phyloP scores from a whole-genome alignment of 1,284 basidiomycete genomes.

The Psilocybe mexicana region DNA sequence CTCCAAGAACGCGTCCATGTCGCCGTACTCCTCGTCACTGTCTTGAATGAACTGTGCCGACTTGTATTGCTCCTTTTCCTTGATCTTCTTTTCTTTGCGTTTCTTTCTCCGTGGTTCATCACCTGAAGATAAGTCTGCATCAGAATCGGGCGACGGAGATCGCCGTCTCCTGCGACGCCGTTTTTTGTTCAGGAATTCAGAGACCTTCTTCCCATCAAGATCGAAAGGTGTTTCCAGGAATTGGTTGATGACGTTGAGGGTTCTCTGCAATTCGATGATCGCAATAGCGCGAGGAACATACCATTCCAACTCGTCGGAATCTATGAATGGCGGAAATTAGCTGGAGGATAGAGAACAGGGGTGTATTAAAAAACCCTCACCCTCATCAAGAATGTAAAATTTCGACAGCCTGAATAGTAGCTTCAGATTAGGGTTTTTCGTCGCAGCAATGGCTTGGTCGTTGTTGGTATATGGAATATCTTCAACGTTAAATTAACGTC shows the following conservation, averaged over 20 bases:
- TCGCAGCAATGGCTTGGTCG: constrained; percentile 73
- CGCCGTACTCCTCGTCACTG: constrained; percentile 79
- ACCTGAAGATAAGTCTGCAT: constrained; percentile 38
- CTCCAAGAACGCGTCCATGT: constrained; percentile 78
- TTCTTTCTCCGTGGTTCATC: constrained; percentile 47
- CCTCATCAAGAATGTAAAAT: constrained; percentile 63
- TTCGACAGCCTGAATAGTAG: constrained; percentile 76
- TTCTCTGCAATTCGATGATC: constrained; percentile 63
- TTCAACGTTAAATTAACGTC: constrained; percentile 30
- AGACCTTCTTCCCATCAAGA: constrained; percentile 70
- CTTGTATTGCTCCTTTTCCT: constrained; percentile 80
- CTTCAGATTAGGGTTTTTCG: constrained; percentile 77
- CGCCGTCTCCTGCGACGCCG: constrained; percentile 50
- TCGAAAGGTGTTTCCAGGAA: constrained; percentile 76
- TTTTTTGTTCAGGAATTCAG: constrained; percentile 62
- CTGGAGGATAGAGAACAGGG: neutral
- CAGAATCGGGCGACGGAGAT: constrained; percentile 46
- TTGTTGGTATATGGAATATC: constrained; percentile 76
- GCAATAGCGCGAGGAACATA: constrained; percentile 68
- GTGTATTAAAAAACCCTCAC: constrained; percentile 37
- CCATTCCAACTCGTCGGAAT: constrained; percentile 77
- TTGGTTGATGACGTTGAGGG: constrained; percentile 71
- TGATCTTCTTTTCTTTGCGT: constrained; percentile 57
- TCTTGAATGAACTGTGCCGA: constrained; percentile 90
- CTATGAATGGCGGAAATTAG: constrained; percentile 34